These are phyloP conservation scores for Comarum palustre DNA, from an alignment of 306 rosid genomes.

Conservation along the genomic window DNA sequence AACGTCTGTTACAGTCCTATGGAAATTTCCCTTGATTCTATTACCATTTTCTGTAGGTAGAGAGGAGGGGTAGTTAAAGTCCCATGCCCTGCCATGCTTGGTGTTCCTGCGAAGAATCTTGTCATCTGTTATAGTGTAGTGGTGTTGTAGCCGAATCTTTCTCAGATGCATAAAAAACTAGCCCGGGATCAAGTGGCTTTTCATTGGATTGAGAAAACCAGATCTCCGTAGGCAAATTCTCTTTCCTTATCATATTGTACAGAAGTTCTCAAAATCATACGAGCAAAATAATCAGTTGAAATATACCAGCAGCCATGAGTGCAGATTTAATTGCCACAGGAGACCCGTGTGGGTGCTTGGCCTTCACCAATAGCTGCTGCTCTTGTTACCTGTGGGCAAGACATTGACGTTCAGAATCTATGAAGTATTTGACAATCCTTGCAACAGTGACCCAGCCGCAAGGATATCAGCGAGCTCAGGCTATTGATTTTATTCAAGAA, in stretches of 20 bases:
- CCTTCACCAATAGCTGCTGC: constrained; percentile 38
- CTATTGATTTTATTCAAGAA: constrained; percentile 2
- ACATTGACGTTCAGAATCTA: constrained; percentile 26
- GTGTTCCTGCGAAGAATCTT: constrained; percentile 15
- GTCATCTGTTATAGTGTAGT: constrained; percentile 18
- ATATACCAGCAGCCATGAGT: constrained; percentile 32
- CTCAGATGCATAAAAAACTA: constrained; percentile 21
- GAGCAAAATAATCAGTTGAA: background rate
- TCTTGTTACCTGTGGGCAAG: constrained; percentile 32
- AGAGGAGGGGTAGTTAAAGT: constrained; percentile 38
- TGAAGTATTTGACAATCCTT: constrained; percentile 8
- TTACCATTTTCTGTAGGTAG: constrained; percentile 24
- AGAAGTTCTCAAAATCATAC: background rate
- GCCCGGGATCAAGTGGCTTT: constrained; percentile 28
- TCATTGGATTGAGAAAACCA: constrained; percentile 30
- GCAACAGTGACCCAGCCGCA: constrained; percentile 18
- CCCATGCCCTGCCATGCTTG: constrained; percentile 24
- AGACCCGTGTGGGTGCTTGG: constrained; percentile 30
- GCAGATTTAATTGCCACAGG: constrained; percentile 43
- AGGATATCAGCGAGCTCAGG: constrained; percentile 23
- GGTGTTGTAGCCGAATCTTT: constrained; percentile 32
- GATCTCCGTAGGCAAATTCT: constrained; percentile 23
- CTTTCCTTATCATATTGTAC: background rate
- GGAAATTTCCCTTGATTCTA: constrained; percentile 25
- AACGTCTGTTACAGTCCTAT: constrained; percentile 32